Percentiles rank a stretch among this genome's conserved stretches.
Conservation (phyloP, 306 rosid genomes). For the Comarum palustre region DNA sequence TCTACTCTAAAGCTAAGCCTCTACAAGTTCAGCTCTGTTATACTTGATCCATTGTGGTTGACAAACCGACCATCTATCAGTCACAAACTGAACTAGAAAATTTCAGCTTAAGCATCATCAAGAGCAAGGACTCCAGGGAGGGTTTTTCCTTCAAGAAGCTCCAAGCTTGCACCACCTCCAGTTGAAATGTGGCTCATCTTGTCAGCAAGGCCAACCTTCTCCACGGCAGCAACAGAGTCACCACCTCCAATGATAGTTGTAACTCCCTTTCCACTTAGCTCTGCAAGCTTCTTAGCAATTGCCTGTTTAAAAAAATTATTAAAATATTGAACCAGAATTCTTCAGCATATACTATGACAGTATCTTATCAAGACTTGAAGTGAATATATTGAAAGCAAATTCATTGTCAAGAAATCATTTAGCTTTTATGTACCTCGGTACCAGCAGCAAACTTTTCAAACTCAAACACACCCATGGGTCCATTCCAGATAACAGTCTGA, state of each 20-base stretch:
- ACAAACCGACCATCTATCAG: conserved; percentile 38
- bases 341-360: background rate
- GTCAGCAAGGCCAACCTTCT: conserved; percentile 86
- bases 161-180: conserved; percentile 98
- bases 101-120: conserved; percentile 55
- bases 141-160: conserved; percentile 93
- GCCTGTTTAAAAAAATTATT: conserved; percentile 38
- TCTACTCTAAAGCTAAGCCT: conserved; percentile 20
- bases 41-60: conserved; percentile 33
- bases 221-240: conserved; percentile 95
- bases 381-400: background rate
- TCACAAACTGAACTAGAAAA: conserved; percentile 22
- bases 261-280: conserved; percentile 81
- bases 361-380: background rate
- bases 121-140: conserved; percentile 98
- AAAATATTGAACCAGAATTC: background rate
- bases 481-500: conserved; percentile 85
- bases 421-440: conserved; percentile 54
- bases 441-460: conserved; percentile 83
- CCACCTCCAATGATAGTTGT: conserved; percentile 97
- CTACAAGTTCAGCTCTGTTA: conserved; percentile 38
- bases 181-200: conserved; percentile 98
- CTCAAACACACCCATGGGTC: conserved; percentile 99
- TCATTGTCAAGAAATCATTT: background rate
- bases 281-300: conserved; percentile 81